Base-by-base conservation (phyloP, 441 rosid species). In the Isatis lusitanica region DNA sequence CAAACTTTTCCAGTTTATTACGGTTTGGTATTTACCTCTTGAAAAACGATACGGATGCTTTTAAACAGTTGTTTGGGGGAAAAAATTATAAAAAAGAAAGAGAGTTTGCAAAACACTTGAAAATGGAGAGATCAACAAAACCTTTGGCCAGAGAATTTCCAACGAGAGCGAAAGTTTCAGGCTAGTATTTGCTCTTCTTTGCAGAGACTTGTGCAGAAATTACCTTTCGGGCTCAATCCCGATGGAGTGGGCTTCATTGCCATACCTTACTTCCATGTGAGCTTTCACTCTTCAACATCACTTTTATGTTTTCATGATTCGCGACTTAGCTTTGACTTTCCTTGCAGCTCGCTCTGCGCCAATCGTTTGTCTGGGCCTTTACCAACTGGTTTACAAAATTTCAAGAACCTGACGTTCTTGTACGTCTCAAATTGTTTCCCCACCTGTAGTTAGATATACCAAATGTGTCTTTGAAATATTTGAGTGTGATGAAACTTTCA, bases 201-300 rank as follows among this genome's bases (percentile, higher is more conserved):
- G 73, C 62, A 74, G 77, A 13, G 5, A 44, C 31, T 46, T 73
- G 1, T 44, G 51, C 59, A 18, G 13, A 35, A 73, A 73, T 2
- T 65, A 73, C 50, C 77, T 73, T 0, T 9, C 55, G 5, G 77
- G 77, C 12, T 17, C 77, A 56, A 73, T 73, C 30, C 77, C 77
- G 9, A 35, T 65, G 48, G 71, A 73, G 17, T 73, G 77, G 77
- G 71, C 65, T 56, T 64, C 59, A 43, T 0, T 73, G 28, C 71
- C n/a, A 21, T 0, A 63, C 38, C 71, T 73, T 58, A 33, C 3
- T 17, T 12, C 0, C 31, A 73, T 73, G 77, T 73, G 0, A 43
- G 65, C 46, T 30, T n/a, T 28, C 66, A 16, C 17, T 31, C 28
- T 26, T 26, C 28, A 26, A 26, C 28, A 4, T 26, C 28, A 26